Conservation (phyloP, 2,329 filamentous ascomycete species). For the Colletotrichum chlorophyti region DNA sequence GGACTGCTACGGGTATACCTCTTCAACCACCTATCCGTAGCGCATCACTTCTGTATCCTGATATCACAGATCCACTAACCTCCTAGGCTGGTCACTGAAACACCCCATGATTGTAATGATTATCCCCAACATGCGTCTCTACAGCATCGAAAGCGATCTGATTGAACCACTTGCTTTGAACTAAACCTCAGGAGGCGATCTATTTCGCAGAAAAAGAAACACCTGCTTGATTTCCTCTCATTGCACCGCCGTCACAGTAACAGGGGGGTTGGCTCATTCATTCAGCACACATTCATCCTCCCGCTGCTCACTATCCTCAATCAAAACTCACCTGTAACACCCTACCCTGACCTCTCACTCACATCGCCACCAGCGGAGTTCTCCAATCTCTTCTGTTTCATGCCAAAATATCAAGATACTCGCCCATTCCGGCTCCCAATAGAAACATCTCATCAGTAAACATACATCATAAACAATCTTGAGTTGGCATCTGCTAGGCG, state of each 20-base stretch:
- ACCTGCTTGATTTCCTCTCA: not conserved
- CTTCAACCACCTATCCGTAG: too few species aligned
- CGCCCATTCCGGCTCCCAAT: not conserved
- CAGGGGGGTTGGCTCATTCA: not conserved
- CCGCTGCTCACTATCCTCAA: conserved; percentile 7
- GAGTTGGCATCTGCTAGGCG: too few species aligned
- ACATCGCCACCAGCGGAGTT: conserved; percentile 4
- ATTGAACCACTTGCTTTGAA: too few species aligned
- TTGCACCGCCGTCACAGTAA: not conserved
- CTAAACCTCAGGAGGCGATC: too few species aligned
- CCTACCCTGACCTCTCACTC: too few species aligned
- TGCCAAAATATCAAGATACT: not conserved
- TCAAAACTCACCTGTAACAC: conserved; percentile 25
- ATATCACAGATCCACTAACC: too few species aligned
- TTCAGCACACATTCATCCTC: not conserved
- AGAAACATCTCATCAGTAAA: not conserved
- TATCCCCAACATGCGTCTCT: too few species aligned
- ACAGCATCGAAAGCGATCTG: too few species aligned
- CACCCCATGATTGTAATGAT: too few species aligned
- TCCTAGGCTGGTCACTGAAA: too few species aligned
- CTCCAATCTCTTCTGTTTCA: conserved; percentile 1
- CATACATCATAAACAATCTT: too few species aligned
- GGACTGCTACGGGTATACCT: not conserved
- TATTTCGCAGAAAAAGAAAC: too few species aligned
- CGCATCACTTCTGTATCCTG: conserved; percentile 1